A percentile compares a stretch with the other conserved stretches of the same genome.
phyloP scores from a whole-genome alignment of 176 grass and related monocot genomes.

The Thalia dealbata region DNA sequence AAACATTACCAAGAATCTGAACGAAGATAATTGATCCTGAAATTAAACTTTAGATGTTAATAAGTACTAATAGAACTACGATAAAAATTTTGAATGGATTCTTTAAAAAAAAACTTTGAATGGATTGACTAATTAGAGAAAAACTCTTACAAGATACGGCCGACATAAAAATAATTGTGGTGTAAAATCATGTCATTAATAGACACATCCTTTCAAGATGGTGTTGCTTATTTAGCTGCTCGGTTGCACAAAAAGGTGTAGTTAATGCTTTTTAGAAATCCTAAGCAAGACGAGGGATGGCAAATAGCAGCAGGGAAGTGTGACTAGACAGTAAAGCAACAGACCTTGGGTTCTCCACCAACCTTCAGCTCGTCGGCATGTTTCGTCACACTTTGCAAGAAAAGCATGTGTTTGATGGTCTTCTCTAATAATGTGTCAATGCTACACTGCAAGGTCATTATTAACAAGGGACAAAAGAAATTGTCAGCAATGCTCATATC shows the following conservation, averaged over 20 bases:
- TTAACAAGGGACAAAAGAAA: constrained; percentile 10
- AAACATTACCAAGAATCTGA: too few relatives aligned
- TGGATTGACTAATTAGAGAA: background rate
- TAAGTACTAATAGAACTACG: too few relatives aligned
- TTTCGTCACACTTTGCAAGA: constrained; percentile 70
- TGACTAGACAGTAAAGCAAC: background rate
- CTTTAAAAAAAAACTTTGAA: background rate
- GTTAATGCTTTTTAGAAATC: background rate
- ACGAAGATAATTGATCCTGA: too few relatives aligned
- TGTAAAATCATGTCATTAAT: background rate
- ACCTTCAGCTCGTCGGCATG: constrained; percentile 66
- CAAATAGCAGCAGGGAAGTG: background rate
- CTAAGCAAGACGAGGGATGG: background rate
- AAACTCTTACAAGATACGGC: background rate
- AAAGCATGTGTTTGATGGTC: constrained; percentile 84
- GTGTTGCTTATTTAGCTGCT: background rate
- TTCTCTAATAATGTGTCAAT: constrained; percentile 80
- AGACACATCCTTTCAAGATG: background rate
- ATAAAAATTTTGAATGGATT: too few relatives aligned
- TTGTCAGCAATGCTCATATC: background rate
- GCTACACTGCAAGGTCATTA: constrained; percentile 47
- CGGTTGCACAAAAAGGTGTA: background rate
- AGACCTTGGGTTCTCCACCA: constrained; percentile 56
- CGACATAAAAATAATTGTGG: background rate
- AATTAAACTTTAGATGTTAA: too few relatives aligned